Conservation (phyloP, 257 asterid genomes). For the Echites panduratus region DNA sequence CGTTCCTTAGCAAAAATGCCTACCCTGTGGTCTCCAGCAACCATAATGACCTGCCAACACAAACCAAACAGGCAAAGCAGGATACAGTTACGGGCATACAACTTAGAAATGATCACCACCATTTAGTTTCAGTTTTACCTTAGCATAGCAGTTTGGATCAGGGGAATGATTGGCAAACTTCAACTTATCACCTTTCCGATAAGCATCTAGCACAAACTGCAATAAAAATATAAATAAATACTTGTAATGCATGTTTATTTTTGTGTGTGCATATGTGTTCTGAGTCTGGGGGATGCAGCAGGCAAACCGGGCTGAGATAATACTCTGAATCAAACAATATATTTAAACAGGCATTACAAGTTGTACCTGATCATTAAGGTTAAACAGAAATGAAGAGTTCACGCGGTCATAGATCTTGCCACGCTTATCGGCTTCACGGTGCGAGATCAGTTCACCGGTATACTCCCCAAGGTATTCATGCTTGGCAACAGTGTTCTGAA, state of each 20-base stretch:
- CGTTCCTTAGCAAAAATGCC: conserved; percentile 87
- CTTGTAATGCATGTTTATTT: background rate
- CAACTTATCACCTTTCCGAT: conserved; percentile 82
- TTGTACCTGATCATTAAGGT: conserved; percentile 81
- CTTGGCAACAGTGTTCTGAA: conserved; percentile 83
- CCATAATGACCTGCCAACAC: conserved; percentile 76
- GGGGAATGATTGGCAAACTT: conserved; percentile 96
- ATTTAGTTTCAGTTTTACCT: conserved; percentile 34
- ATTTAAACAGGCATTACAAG: background rate
- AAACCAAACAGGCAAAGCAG: background rate
- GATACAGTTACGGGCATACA: background rate
- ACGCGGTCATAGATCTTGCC: conserved; percentile 96
- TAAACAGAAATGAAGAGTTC: conserved; percentile 87
- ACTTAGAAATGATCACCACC: background rate
- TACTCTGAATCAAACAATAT: background rate
- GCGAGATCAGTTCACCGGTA: conserved; percentile 93
- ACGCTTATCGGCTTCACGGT: conserved; percentile 99
- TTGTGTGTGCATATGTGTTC: background rate
- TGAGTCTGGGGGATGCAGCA: background rate
- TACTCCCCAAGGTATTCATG: conserved; percentile 97
- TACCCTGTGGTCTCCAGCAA: conserved; percentile 88
- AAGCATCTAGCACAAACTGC: conserved; percentile 92
- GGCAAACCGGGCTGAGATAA: background rate
- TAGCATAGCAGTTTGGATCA: conserved; percentile 87
- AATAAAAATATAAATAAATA: conserved; percentile 11